Percentiles rank a stretch among this genome's conserved stretches.
phyloP scores from a whole-genome alignment of 139 green algal species.

The Tetradesmus obliquus region DNA sequence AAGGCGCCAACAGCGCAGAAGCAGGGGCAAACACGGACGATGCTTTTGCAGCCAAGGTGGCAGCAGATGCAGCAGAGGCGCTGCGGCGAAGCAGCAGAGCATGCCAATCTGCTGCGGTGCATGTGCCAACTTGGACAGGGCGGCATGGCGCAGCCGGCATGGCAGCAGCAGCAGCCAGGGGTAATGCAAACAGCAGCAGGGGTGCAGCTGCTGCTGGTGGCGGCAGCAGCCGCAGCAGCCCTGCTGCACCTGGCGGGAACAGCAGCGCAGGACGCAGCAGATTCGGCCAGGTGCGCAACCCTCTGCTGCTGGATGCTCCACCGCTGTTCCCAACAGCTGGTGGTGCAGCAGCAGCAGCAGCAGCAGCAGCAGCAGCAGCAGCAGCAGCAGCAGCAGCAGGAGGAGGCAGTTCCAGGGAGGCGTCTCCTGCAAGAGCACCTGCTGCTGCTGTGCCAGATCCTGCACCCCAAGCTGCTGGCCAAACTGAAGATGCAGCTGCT shows the following conservation, averaged over 20 bases:
- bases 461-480: not conserved
- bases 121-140: slow-evolving; percentile 92
- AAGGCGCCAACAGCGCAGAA: slow-evolving; percentile 79
- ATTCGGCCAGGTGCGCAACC: slow-evolving; percentile 37
- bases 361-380: not conserved
- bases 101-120: slow-evolving; percentile 63
- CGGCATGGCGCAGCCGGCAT: slow-evolving; percentile 70
- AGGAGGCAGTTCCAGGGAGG: not conserved
- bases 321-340: not conserved
- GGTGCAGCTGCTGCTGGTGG: not conserved
- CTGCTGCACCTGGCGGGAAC: not conserved
- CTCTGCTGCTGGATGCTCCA: slow-evolving; percentile 4
- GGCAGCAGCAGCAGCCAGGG: slow-evolving; percentile 4
- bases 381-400: not conserved
- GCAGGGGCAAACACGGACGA: slow-evolving; percentile 51
- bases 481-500: not conserved
- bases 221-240: slow-evolving; percentile 5
- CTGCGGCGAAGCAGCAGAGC: slow-evolving; percentile 67
- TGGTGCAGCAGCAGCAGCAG: not conserved
- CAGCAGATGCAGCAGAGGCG: slow-evolving; percentile 68
- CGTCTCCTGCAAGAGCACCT: not conserved
- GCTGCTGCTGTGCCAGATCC: not conserved
- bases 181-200: not conserved
- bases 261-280: slow-evolving; percentile 2
- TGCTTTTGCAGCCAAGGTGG: slow-evolving; percentile 72